phyloP scores from a whole-genome alignment of 306 rosid species.

The Canavalia ensiformis region DNA sequence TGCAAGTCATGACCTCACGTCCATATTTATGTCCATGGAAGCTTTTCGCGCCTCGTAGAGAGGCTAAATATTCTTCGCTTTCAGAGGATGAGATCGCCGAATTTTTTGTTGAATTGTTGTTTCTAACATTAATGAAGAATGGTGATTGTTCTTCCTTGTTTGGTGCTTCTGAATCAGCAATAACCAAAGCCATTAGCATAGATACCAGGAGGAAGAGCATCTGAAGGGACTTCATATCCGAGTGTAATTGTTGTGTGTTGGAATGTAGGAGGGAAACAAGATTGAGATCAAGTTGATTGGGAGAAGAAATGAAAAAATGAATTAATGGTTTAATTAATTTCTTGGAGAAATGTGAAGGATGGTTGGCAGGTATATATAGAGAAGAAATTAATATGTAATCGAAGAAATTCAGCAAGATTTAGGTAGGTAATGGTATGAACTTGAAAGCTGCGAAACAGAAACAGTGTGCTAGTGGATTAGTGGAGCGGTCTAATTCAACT shows the following conservation, averaged over 20 bases:
- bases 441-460: background rate
- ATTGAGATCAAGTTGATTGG: background rate
- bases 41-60: slow-evolving; percentile 45
- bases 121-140: background rate
- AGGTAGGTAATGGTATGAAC: background rate
- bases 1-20: slow-evolving; percentile 52
- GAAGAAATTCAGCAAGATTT: background rate
- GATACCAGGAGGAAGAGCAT: slow-evolving; percentile 41
- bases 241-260: background rate
- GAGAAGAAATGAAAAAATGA: slow-evolving; percentile 8
- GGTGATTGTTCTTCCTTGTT: slow-evolving; percentile 11
- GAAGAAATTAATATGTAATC: background rate
- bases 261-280: background rate
- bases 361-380: slow-evolving; percentile 26
- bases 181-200: slow-evolving; percentile 45
- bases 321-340: background rate
- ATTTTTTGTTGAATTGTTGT: slow-evolving; percentile 22
- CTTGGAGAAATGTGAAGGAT: slow-evolving; percentile 14
- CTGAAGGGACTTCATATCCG: slow-evolving; percentile 46
- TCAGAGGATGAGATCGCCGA: slow-evolving; percentile 32
- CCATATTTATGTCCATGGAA: slow-evolving; percentile 27
- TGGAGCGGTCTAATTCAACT: slow-evolving; percentile 48
- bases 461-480: slow-evolving; percentile 36
- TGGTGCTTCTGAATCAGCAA: slow-evolving; percentile 46
- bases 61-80: slow-evolving; percentile 3